These are phyloP conservation scores for Diaporthe vexans DNA, from an alignment of 2,329 filamentous ascomycete genomes.

Conservation along the genomic window DNA sequence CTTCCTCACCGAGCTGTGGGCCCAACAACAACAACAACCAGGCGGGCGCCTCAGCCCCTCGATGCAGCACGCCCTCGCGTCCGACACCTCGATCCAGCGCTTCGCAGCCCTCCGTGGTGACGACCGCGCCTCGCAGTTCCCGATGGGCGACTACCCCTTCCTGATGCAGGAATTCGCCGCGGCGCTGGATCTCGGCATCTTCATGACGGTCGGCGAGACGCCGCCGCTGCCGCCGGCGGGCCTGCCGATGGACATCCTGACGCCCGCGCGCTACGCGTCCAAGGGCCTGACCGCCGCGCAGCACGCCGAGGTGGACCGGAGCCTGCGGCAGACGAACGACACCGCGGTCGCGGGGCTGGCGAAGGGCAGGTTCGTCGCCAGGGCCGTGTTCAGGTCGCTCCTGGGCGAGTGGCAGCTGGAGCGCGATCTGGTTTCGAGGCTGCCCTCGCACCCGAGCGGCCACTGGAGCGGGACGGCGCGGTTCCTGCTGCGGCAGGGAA, in stretches of 20 bases:
- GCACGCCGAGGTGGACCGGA: constrained; percentile 57
- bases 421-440: constrained; percentile 66
- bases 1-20: constrained; percentile 75
- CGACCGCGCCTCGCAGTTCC: constrained; percentile 76
- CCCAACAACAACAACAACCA: constrained; percentile 46
- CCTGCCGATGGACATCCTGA: constrained; percentile 65
- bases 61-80: constrained; percentile 57
- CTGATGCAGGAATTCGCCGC: constrained; percentile 79
- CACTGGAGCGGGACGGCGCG: constrained; percentile 74
- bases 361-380: constrained; percentile 68
- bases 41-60: constrained; percentile 45
- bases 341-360: constrained; percentile 58
- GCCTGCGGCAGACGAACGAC: constrained; percentile 61
- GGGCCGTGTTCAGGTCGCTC: constrained; percentile 78
- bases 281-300: constrained; percentile 57
- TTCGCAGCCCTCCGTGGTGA: constrained; percentile 66
- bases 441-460: constrained; percentile 73
- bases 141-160: constrained; percentile 85
- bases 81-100: constrained; percentile 60
- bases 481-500: constrained; percentile 75
- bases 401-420: constrained; percentile 78
- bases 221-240: constrained; percentile 58
- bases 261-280: constrained; percentile 68
- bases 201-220: constrained; percentile 50
- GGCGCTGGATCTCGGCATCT: constrained; percentile 67